Evolutionary conservation across 2,329 filamentous ascomycete genomes (phyloP), one percentile per base, ranked within the genome.

Genomic region (Penicillium sp.): DNA sequence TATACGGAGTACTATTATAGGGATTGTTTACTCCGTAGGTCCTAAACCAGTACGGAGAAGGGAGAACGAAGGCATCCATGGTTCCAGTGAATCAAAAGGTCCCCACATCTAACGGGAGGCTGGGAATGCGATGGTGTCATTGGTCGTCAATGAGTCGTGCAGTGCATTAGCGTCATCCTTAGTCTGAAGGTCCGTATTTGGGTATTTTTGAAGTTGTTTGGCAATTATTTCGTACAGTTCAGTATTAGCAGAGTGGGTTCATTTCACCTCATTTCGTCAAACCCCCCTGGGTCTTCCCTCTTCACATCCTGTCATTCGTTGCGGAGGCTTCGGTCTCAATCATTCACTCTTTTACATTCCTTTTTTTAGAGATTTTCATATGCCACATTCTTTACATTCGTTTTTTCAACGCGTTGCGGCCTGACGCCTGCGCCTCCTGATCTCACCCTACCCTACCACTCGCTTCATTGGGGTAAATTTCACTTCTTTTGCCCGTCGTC

Each of bases 401-500:
- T 53, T 57, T 61, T 43, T 54, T 50, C 54, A 53, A 63, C 62
- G 59, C 61, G 59, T 60, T 54, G 50, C 50, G 54, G 53, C 58
- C 58, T 57, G 41, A 56, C 53, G 55, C 34, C 34, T 36, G n/a
- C 34, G 34, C 56, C 58, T 59, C 55, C 58, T 61, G 55, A 63
- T 59, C 53, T 57, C 48, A 27, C 18, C 29, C 32, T 9, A 36
- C 34, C 34, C 48, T 50, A 53, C 53, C 53, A 43, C 47, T 56
- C 41, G 52, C 42, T 50, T 57, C 45, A 48, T 39, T 59, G 55
- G 53, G 53, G 56, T 54, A 47, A 56, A 32, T 31, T 49, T 46
- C 40, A 52, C 48, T 57, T 42, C 31, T 29, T 16, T 53, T 40
- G 60, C 63, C 67, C 63, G 72, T 75, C 72, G 73, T 74, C 67